Conservation (phyloP, 2,329 filamentous ascomycete species). For the Cordyceps sp. region DNA sequence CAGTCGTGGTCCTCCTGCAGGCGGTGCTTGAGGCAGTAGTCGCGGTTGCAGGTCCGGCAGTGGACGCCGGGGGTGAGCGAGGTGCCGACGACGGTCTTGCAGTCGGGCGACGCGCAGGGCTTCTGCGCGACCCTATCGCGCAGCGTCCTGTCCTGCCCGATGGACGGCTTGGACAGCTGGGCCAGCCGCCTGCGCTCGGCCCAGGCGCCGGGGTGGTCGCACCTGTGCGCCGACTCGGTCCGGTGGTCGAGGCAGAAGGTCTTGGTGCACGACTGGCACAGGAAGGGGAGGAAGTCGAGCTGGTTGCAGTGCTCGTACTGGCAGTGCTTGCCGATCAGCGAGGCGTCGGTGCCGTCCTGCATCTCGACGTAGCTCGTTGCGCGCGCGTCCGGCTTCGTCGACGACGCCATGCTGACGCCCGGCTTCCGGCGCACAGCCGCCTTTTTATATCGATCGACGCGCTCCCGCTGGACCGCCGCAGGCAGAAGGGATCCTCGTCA, state of each 20-base stretch:
- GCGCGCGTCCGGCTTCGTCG: constrained; percentile 21
- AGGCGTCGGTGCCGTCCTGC: constrained; percentile 56
- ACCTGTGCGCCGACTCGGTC: constrained; percentile 65
- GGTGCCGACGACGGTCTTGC: constrained; percentile 58
- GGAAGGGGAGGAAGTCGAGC: constrained; percentile 90
- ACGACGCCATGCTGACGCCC: constrained; percentile 43
- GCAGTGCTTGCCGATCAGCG: constrained; percentile 80
- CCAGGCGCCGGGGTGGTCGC: constrained; percentile 43
- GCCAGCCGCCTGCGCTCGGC: constrained; percentile 38
- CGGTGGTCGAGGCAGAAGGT: constrained; percentile 93
- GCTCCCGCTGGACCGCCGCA: constrained; percentile 3
- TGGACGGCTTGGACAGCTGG: constrained; percentile 33
- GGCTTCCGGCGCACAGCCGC: not conserved
- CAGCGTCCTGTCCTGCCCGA: constrained; percentile 36
- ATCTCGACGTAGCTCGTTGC: constrained; percentile 52
- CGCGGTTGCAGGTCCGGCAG: constrained; percentile 53
- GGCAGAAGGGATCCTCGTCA: constrained; percentile 14
- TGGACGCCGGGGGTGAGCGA: constrained; percentile 51
- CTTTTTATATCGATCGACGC: constrained; percentile 6
- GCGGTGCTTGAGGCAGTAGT: constrained; percentile 66
- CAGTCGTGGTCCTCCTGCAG: constrained; percentile 74
- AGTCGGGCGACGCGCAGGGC: constrained; percentile 48
- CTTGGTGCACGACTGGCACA: constrained; percentile 71
- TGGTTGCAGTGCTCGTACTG: constrained; percentile 82
- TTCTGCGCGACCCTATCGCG: constrained; percentile 41